These are phyloP conservation scores for Tetrahymena elliotti DNA, from an alignment of 73 alveolate species.

Conservation along the genomic window DNA sequence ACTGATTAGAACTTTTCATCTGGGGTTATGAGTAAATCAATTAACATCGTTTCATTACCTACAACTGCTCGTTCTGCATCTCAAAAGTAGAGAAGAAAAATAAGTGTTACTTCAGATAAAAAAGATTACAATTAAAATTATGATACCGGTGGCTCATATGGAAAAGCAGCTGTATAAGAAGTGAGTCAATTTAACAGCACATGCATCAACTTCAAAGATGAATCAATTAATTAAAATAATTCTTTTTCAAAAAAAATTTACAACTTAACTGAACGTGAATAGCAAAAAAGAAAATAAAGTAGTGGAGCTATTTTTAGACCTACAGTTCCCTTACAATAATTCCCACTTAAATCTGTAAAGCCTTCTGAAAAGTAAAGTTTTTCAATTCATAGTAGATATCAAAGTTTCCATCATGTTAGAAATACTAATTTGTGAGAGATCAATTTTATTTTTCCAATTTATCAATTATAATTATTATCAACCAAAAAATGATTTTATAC, in stretches of 20 bases:
- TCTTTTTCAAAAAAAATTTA: not conserved
- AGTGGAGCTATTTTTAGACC: not conserved
- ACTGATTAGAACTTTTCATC: not conserved
- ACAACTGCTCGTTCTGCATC: not conserved
- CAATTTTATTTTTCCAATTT: too few relatives aligned
- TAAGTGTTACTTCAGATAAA: not conserved
- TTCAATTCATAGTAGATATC: not conserved
- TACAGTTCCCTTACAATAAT: not conserved
- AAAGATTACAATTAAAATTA: not conserved
- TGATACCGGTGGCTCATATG: not conserved
- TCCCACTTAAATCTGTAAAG: not conserved
- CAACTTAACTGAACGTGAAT: not conserved
- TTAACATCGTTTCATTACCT: not conserved
- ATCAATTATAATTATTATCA: too few relatives aligned
- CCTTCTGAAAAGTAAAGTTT: not conserved
- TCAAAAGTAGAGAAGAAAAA: not conserved
- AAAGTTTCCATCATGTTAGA: not conserved
- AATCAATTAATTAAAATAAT: not conserved
- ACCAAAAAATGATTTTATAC: too few relatives aligned
- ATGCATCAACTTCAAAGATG: not conserved
- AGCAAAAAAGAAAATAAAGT: not conserved
- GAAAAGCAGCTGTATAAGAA: not conserved
- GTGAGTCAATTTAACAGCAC: not conserved
- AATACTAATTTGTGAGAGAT: not conserved
- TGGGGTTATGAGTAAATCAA: not conserved